Base-by-base conservation (phyloP, 306 rosid species). In the Ceratonia siliqua region DNA sequence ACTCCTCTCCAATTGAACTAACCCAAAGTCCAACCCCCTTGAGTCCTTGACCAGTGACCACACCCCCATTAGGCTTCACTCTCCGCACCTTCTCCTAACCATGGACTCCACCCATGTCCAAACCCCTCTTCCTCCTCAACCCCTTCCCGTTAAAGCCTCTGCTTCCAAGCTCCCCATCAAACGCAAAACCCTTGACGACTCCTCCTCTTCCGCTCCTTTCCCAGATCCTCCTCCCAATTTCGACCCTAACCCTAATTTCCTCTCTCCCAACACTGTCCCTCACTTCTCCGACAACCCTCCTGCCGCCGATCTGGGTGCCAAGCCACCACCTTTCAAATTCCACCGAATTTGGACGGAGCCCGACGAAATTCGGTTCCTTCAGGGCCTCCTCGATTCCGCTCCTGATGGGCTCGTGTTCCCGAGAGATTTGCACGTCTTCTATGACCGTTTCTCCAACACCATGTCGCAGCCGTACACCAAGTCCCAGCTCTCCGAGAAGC, bases 401-500 rank as follows among this genome's bases (percentile, higher is more conserved):
- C 62, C 73, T 7, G 43, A 62, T 0, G 75, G 79, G 1, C 69
- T 76, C 3, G 48, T 65, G 2, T 81, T 81, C 52, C 85, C 85
- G 4, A 64, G 52, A 65, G 82, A 81, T 24, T 35, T 76, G n/a
- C 56, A 55, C 56, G 14, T 76, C 66, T 81, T 81, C 78, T 76
- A 76, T 50, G 55, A 45, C 20, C 78, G 64, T 0, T 81, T 81
- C 82, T 81, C 78, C 78, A 24, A n/a, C 43, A 8, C 82, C 59
- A 66, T 56, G 71, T 64, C 78, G 1, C 78, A 77, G 24, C 75
- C 79, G 7, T 81, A 81, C 70, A 18, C 82, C 70, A 77, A 57
- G 39, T 81, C 85, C 1, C 85, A 81, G 65, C 85, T 76, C 65
- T 81, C 82, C 71, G 85, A 81, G 75, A 81, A 81, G 82, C 82